Evolutionary conservation across 352 stramenopile genomes (phyloP).

Genomic region (Halophytophthora batemanensis): DNA sequence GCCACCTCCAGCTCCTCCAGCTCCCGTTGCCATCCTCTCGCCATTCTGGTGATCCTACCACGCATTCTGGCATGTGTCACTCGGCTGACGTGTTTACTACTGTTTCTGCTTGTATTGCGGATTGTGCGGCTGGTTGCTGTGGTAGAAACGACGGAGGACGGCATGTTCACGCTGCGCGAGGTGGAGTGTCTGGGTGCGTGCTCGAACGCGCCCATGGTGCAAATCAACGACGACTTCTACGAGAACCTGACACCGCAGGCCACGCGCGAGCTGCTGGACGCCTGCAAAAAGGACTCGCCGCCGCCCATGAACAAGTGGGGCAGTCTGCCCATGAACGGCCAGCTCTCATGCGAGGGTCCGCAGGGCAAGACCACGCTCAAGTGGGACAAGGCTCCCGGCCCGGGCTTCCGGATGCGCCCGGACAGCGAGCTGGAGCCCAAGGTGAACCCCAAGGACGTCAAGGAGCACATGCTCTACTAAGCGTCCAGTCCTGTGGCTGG

Average conservation of each 20-base stretch:
- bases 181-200: constrained; percentile 99
- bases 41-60: too few relatives aligned
- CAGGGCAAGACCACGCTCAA: constrained; percentile 94
- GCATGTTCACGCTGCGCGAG: constrained; percentile 94
- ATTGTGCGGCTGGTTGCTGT: too few relatives aligned
- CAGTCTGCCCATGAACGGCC: constrained; percentile 99
- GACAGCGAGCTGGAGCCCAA: constrained; percentile 91
- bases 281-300: constrained; percentile 92
- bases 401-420: constrained; percentile 90
- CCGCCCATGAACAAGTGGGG: constrained; percentile 98
- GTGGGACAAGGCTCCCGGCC: constrained; percentile 78
- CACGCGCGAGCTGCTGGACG: constrained; percentile 96
- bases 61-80: too few relatives aligned
- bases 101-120: constrained; percentile 1
- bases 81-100: too few relatives aligned
- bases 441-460: constrained; percentile 92
- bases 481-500: constrained; percentile 1
- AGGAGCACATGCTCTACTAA: constrained; percentile 90
- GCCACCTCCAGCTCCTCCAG: neutral
- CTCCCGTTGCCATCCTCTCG: neutral
- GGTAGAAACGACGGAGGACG: constrained; percentile 75
- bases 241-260: constrained; percentile 98
- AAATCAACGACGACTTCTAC: constrained; percentile 99
- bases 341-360: constrained; percentile 97
- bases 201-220: constrained; percentile 99